Percentiles rank a stretch among this genome's conserved stretches.
These are phyloP conservation scores for Rhytidiadelphus loreus DNA, from an alignment of 225 moss, liverwort and hornwort species.

Conservation along the genomic window DNA sequence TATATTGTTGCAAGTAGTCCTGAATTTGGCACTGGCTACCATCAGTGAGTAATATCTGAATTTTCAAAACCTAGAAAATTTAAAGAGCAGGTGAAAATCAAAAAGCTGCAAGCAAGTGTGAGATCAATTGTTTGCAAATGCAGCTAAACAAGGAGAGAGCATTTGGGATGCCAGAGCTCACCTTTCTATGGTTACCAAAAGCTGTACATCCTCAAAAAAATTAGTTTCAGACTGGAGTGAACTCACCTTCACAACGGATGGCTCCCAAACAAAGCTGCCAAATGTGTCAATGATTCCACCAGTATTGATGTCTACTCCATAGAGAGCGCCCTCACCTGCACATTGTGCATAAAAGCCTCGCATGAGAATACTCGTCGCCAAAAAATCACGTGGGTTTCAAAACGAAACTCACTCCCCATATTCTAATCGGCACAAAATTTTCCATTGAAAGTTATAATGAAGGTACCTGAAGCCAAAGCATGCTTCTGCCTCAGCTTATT, in stretches of 20 bases:
- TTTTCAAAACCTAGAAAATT: not conserved
- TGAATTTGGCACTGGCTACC: not conserved
- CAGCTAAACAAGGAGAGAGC: not conserved
- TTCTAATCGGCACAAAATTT: not conserved
- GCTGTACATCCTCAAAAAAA: not conserved
- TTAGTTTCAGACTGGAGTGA: not conserved
- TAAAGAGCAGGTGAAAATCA: not conserved
- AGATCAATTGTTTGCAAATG: not conserved
- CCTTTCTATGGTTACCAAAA: not conserved
- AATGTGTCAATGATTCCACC: constrained; percentile 88
- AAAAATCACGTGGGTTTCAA: not conserved
- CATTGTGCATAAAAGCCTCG: not conserved
- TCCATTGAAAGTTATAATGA: not conserved
- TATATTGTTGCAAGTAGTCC: not conserved
- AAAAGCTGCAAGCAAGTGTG: not conserved
- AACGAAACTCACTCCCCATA: not conserved
- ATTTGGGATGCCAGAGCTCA: not conserved
- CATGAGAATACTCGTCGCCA: not conserved
- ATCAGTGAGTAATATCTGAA: not conserved
- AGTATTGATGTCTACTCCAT: constrained; percentile 83
- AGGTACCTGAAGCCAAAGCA: constrained; percentile 61
- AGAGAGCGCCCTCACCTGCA: constrained; percentile 82
- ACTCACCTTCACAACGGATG: constrained; percentile 84
- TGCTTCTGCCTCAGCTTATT: constrained; percentile 99
- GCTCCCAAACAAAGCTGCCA: constrained; percentile 88